phyloP scores from a whole-genome alignment of 108 stramenopile species.

The Nannochloropsis salina region DNA sequence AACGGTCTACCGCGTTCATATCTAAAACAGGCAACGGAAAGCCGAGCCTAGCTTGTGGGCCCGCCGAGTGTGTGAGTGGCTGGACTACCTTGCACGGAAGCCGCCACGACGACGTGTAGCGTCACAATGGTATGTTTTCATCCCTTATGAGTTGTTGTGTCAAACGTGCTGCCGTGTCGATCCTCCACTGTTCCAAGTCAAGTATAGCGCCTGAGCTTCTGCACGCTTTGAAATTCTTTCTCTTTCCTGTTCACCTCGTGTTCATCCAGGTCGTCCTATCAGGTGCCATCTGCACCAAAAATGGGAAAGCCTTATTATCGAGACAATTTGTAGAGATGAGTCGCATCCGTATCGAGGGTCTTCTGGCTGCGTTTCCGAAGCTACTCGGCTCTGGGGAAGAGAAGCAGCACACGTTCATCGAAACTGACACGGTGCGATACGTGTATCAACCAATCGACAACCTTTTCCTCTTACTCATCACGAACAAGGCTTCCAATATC shows the following conservation, averaged over 20 bases:
- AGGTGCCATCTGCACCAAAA: slow-evolving; percentile 45
- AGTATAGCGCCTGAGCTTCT: neutral
- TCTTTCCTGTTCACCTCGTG: neutral
- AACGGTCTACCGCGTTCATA: too few relatives aligned
- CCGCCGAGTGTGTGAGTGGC: too few relatives aligned
- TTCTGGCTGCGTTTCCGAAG: slow-evolving; percentile 99
- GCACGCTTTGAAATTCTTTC: neutral
- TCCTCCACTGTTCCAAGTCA: too few relatives aligned
- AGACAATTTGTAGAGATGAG: slow-evolving; percentile 99
- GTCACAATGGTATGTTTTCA: too few relatives aligned
- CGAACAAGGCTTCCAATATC: slow-evolving; percentile 78
- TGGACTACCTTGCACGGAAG: too few relatives aligned
- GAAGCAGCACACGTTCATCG: slow-evolving; percentile 92
- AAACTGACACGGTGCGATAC: slow-evolving; percentile 95
- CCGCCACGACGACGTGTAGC: too few relatives aligned
- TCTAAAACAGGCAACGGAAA: too few relatives aligned
- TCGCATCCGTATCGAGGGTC: slow-evolving; percentile 83
- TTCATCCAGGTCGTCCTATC: slow-evolving; percentile 43
- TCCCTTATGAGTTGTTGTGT: too few relatives aligned
- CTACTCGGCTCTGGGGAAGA: slow-evolving; percentile 75
- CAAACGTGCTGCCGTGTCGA: too few relatives aligned
- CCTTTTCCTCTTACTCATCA: slow-evolving; percentile 88
- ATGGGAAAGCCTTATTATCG: slow-evolving; percentile 69
- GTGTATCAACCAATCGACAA: slow-evolving; percentile 97
- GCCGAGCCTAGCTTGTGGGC: too few relatives aligned